Evolutionary conservation across 345 rosid species (phyloP).

Genomic region (Moricandia moricandioides): DNA sequence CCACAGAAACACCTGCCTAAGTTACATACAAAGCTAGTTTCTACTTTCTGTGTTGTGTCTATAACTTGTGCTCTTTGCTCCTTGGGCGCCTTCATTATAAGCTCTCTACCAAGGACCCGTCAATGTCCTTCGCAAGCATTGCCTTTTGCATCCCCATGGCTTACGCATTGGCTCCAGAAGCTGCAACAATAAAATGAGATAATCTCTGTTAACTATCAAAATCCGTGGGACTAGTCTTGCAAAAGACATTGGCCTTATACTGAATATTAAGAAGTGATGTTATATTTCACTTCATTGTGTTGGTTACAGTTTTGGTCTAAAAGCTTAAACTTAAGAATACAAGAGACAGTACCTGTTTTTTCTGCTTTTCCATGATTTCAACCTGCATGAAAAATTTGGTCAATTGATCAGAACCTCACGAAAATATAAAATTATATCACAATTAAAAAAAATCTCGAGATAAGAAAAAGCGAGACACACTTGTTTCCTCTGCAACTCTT

Average conservation of each 20-base stretch:
- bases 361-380: constrained; percentile 54
- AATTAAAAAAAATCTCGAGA: constrained; percentile 9
- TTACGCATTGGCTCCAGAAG: constrained; percentile 46
- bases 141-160: constrained; percentile 62
- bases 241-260: background rate
- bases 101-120: constrained; percentile 83
- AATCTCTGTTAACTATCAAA: background rate
- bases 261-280: background rate
- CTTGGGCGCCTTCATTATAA: background rate
- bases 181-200: constrained; percentile 31
- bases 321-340: background rate
- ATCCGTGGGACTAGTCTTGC: background rate
- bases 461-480: constrained; percentile 40
- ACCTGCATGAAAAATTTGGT: constrained; percentile 48
- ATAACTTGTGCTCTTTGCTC: constrained; percentile 26
- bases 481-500: constrained; percentile 75
- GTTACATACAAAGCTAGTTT: constrained; percentile 41
- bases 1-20: constrained; percentile 38
- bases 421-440: background rate
- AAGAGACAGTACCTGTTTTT: constrained; percentile 48
- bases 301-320: background rate
- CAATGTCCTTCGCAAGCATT: constrained; percentile 79
- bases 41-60: constrained; percentile 26
- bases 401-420: background rate
- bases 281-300: background rate